phyloP scores from a whole-genome alignment of 1,139 yeast species.

The Pichia norvegensis region DNA sequence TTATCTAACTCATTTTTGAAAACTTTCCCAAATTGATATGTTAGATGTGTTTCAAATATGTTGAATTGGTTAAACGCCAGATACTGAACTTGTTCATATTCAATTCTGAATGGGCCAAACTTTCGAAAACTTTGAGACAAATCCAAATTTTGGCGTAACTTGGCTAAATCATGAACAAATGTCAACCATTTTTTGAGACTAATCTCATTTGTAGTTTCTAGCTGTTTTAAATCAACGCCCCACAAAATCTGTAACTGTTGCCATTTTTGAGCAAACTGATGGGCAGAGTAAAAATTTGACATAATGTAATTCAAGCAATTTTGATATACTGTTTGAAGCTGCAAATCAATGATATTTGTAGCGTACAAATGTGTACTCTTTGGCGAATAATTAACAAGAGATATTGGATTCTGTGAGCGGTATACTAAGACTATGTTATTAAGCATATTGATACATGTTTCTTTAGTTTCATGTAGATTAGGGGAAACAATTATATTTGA shows the following conservation, averaged over 20 bases:
- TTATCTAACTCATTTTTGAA: slow-evolving; percentile 28
- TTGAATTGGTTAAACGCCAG: slow-evolving; percentile 51
- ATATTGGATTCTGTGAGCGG: slow-evolving; percentile 1
- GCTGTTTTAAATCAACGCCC: slow-evolving; percentile 32
- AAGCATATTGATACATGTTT: background rate
- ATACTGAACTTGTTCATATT: slow-evolving; percentile 48
- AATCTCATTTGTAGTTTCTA: slow-evolving; percentile 27
- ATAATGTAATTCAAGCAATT: background rate
- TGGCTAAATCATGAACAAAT: slow-evolving; percentile 26
- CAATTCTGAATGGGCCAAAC: slow-evolving; percentile 38
- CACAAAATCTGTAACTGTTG: slow-evolving; percentile 48
- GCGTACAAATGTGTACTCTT: background rate
- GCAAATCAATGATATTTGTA: background rate
- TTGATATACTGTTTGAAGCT: background rate
- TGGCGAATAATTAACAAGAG: background rate
- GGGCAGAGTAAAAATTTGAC: slow-evolving; percentile 25
- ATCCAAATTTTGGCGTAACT: slow-evolving; percentile 40
- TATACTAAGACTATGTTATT: slow-evolving; percentile 1
- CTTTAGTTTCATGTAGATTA: background rate
- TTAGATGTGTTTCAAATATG: slow-evolving; percentile 45
- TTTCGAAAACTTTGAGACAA: slow-evolving; percentile 46
- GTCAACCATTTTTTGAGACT: slow-evolving; percentile 43
- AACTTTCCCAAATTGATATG: slow-evolving; percentile 37
- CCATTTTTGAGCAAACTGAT: slow-evolving; percentile 45
- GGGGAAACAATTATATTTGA: background rate